These are phyloP conservation scores for Colletotrichum chrysophilum DNA, from an alignment of 2,329 filamentous ascomycete genomes.

Conservation along the genomic window DNA sequence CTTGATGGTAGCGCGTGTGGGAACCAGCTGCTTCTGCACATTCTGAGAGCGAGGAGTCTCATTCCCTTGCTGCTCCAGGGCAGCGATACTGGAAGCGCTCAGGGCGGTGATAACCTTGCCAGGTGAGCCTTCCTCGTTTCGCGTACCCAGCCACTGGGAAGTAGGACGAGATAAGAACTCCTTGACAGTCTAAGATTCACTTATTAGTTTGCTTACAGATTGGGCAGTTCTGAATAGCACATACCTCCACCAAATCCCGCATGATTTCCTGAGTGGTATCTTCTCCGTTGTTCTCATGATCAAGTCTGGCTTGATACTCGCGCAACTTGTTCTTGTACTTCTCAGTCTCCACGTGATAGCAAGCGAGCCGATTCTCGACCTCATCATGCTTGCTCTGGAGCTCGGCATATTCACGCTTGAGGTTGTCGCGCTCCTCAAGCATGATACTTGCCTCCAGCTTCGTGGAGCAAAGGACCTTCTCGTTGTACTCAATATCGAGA, in stretches of 20 bases:
- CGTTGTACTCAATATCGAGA: slow-evolving; percentile 35
- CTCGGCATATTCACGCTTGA: slow-evolving; percentile 27
- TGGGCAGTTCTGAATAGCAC: not conserved
- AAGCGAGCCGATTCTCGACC: slow-evolving; percentile 23
- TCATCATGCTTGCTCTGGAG: slow-evolving; percentile 25
- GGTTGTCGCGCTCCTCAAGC: slow-evolving; percentile 12
- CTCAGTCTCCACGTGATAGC: slow-evolving; percentile 20
- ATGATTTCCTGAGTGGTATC: slow-evolving; percentile 25
- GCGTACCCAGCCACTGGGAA: slow-evolving; percentile 9
- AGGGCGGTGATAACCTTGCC: slow-evolving; percentile 1
- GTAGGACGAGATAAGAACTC: slow-evolving; percentile 5
- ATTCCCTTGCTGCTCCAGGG: slow-evolving; percentile 5
- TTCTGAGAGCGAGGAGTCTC: not conserved
- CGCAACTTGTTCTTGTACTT: slow-evolving; percentile 19
- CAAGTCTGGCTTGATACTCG: slow-evolving; percentile 16
- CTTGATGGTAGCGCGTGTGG: not conserved
- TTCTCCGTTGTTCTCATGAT: slow-evolving; percentile 2
- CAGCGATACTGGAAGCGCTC: slow-evolving; percentile 14
- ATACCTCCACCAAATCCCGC: slow-evolving; percentile 29
- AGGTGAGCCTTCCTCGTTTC: not conserved
- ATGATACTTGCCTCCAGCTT: slow-evolving; percentile 19
- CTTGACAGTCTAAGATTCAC: not conserved
- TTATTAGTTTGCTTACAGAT: not conserved
- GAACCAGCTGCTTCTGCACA: not conserved
- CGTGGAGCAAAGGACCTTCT: slow-evolving; percentile 28